A percentile compares a stretch with the other conserved stretches of the same genome.
phyloP scores from a whole-genome alignment of 495 filamentous ascomycete species.

The Pyrenopolyporus hunteri region DNA sequence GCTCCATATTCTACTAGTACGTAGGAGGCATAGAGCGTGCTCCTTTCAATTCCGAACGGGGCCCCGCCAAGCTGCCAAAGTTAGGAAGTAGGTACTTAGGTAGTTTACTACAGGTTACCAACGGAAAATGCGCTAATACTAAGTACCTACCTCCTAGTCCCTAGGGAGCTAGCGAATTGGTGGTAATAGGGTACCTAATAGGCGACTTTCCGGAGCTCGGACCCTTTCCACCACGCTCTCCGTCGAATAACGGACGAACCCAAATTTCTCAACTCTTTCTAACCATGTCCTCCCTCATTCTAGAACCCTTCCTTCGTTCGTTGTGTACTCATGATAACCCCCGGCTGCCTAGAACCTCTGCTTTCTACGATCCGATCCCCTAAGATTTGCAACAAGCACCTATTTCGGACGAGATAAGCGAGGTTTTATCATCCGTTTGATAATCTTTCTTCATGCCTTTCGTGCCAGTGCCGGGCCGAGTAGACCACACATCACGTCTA shows the following conservation, averaged over 20 bases:
- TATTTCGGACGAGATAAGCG: conserved; percentile 16
- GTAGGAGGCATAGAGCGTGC: not conserved
- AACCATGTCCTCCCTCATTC: conserved; percentile 14
- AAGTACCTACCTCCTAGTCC: not conserved
- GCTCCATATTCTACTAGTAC: not conserved
- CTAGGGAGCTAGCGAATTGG: not conserved
- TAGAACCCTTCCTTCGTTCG: conserved; percentile 25
- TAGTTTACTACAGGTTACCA: too few species aligned
- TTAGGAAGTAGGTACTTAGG: not conserved
- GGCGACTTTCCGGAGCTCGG: too few species aligned
- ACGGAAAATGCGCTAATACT: too few species aligned
- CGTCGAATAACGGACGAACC: not conserved
- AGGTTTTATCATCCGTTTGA: conserved; percentile 11
- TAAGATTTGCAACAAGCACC: conserved; percentile 13
- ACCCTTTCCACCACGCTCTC: not conserved
- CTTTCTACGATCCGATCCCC: conserved; percentile 13
- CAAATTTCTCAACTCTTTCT: not conserved
- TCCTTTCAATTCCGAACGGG: conserved; percentile 4
- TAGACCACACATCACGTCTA: not conserved
- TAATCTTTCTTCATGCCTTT: conserved; percentile 6
- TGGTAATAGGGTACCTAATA: too few species aligned
- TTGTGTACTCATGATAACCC: not conserved
- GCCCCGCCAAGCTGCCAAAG: conserved; percentile 8
- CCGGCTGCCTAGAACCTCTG: not conserved
- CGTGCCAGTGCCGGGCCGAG: not conserved